phyloP scores from a whole-genome alignment of 371 early-diverging fungal species.

The Thermomucor indicae-seudaticae region DNA sequence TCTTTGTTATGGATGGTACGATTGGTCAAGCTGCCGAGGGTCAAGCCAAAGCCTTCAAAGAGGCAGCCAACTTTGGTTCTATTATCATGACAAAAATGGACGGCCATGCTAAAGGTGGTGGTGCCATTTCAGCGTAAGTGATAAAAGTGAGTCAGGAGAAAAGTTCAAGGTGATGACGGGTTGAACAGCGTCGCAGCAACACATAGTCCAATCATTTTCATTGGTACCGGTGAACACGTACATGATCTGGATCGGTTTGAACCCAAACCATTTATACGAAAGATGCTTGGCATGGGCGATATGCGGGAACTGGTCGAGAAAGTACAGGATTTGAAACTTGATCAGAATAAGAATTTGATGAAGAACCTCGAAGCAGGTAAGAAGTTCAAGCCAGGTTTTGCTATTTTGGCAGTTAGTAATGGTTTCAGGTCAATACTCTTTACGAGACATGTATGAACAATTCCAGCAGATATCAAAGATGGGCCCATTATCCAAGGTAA shows the following conservation, averaged over 20 bases:
- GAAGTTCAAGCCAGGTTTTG: background rate
- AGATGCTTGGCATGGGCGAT: constrained; percentile 98
- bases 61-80: constrained; percentile 96
- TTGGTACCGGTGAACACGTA: constrained; percentile 99
- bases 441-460: constrained; percentile 98
- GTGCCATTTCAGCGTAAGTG: constrained; percentile 96
- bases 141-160: background rate
- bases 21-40: constrained; percentile 99
- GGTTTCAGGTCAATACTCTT: constrained; percentile 70
- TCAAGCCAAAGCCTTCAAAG: constrained; percentile 96
- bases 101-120: constrained; percentile 99
- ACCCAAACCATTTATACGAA: constrained; percentile 92
- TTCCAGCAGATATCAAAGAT: constrained; percentile 92
- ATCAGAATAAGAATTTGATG: constrained; percentile 85
- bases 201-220: constrained; percentile 95
- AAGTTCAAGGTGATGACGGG: background rate
- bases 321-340: constrained; percentile 88
- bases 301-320: constrained; percentile 92
- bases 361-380: constrained; percentile 89
- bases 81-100: constrained; percentile 99
- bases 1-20: constrained; percentile 99
- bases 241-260: constrained; percentile 96
- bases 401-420: background rate
- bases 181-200: constrained; percentile 91
- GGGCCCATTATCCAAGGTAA: constrained; percentile 92